Base-by-base conservation (phyloP, 371 early-diverging fungal genomes). In the Mucor lusitanicus region DNA sequence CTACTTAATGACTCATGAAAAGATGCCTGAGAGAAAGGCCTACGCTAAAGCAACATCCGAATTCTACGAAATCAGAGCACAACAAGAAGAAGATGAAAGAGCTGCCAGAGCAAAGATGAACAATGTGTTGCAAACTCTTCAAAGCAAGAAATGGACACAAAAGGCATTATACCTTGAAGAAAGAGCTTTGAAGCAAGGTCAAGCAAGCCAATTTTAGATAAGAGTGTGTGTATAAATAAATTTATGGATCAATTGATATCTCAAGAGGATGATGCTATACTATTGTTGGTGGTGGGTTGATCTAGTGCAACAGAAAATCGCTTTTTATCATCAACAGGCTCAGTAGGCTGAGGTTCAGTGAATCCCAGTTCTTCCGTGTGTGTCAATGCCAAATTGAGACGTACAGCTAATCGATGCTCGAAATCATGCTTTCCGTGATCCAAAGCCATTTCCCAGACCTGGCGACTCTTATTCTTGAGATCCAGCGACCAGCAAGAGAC, bases 31-130 rank as follows among this genome's bases (percentile, higher is more conserved):
- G 79, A 81, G 87, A 69, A 85, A 90, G 67, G 93, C 94, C 13
- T 94, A 94, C 67, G 86, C 82, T 11, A 76, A 84, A 66, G 92
- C 90, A 25, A 86, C 88, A 9, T 73, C 79, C 15, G 91, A 90
- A 73, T 92, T 93, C 63, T 92, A 92, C 72, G 74, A 81, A 59
- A 73, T 87, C 58, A 87, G 92, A 60, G 90, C 91, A 58, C 88
- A 84, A 58, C 89, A 94, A 68, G 94, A 94, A 71, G 80, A 86
- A 35, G 87, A 90, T 65, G 85, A 79, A 63, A 85, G 89, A 75
- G 80, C 87, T 4, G 88, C 87, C 17, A 83, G 81, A 66, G 81
- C 85, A 70, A 87, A 90, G 75, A 71, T 81, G 66, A 53, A 57
- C 39, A 69, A 72, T 12, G 68, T 64, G 3, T 61, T 81, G 33